These are phyloP conservation scores for Orbilia ellipsospora DNA, from an alignment of 2,329 filamentous ascomycete genomes.

Conservation along the genomic window DNA sequence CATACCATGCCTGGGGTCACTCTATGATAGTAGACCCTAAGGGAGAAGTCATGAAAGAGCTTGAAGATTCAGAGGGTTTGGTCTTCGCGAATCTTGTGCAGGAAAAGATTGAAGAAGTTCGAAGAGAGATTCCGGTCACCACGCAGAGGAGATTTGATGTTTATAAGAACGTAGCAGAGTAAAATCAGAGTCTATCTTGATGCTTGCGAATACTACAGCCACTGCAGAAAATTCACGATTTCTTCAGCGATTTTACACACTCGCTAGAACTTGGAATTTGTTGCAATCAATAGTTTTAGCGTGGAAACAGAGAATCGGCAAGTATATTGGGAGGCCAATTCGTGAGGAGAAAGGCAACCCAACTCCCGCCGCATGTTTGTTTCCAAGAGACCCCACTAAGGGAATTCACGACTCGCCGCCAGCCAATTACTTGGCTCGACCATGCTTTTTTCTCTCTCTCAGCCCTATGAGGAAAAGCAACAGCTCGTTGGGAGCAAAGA, in stretches of 20 bases:
- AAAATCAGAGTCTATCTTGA: background rate
- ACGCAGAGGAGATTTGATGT: slow-evolving; percentile 92
- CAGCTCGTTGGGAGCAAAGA: background rate
- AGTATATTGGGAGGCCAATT: no score
- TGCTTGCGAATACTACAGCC: background rate
- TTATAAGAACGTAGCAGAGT: slow-evolving; percentile 82
- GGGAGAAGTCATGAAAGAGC: slow-evolving; percentile 81
- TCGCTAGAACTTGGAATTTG: no score
- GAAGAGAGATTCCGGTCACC: slow-evolving; percentile 85
- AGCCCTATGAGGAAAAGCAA: slow-evolving; percentile 46
- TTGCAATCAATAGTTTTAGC: no score
- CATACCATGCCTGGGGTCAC: slow-evolving; percentile 92
- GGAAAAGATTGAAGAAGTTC: slow-evolving; percentile 76
- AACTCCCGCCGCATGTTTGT: background rate
- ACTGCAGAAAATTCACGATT: background rate
- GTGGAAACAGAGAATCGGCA: no score
- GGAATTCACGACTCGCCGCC: background rate
- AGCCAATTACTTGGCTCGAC: slow-evolving; percentile 2
- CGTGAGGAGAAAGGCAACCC: no score
- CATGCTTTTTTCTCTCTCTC: background rate
- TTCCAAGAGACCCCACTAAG: background rate
- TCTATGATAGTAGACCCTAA: slow-evolving; percentile 88
- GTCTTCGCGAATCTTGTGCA: slow-evolving; percentile 77
- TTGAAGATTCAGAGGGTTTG: slow-evolving; percentile 79
- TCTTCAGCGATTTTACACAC: no score